Conservation (phyloP, 371 early-diverging fungal genomes). For the Mortierella sp. region DNA sequence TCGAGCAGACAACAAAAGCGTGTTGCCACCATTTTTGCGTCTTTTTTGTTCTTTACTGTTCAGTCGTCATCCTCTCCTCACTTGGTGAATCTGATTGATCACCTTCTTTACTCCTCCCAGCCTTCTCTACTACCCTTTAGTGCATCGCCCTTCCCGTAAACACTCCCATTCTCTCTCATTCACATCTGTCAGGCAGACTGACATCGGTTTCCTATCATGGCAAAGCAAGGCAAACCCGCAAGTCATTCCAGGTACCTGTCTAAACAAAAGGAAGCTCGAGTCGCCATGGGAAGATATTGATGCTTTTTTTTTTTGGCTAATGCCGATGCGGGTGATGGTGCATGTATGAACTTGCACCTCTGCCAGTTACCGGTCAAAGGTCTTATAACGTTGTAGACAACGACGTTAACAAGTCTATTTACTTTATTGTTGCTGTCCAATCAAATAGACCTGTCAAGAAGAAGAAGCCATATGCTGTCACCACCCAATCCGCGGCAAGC, state of each 20-base stretch:
- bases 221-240: slow-evolving; percentile 4
- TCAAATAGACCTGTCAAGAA: slow-evolving; percentile 7
- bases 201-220: slow-evolving; percentile 1
- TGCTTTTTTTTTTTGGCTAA: too few relatives aligned
- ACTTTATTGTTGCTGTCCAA: background rate
- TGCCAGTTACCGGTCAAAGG: background rate
- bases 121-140: background rate
- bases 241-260: slow-evolving; percentile 2
- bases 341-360: too few relatives aligned
- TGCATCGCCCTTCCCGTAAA: background rate
- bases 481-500: background rate
- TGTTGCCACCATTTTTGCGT: slow-evolving; percentile 8
- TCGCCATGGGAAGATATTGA: background rate
- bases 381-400: background rate
- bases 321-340: too few relatives aligned
- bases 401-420: background rate
- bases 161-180: background rate
- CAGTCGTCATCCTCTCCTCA: background rate
- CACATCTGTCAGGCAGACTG: background rate
- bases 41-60: background rate
- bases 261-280: background rate
- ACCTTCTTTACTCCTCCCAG: background rate
- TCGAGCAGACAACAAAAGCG: background rate
- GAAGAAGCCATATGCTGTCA: background rate
- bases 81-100: background rate